Evolutionary conservation across 208 protist species (phyloP).

Genomic region (Naegleria gruberi): DNA sequence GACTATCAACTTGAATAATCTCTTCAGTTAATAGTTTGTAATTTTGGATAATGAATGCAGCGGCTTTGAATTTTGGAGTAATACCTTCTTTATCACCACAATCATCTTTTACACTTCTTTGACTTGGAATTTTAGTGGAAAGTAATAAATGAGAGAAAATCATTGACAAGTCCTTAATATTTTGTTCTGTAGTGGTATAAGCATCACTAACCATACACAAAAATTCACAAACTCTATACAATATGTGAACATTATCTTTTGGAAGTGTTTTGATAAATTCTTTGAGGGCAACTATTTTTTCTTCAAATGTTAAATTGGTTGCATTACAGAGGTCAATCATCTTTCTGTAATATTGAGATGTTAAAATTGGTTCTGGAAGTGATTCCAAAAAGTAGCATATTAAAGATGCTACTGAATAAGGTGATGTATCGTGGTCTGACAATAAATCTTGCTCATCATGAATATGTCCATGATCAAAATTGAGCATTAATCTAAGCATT

Average conservation of each 20-base stretch:
- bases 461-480: conserved; percentile 3
- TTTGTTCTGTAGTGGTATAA: not conserved
- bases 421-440: not conserved
- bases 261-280: not conserved
- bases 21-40: not conserved
- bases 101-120: not conserved
- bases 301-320: not conserved
- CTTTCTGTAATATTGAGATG: not conserved
- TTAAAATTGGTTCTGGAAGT: not conserved
- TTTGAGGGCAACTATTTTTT: not conserved
- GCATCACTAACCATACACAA: not conserved
- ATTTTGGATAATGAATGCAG: not conserved
- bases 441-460: not conserved
- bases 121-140: not conserved
- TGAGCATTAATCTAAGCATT: not conserved
- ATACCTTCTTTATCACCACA: not conserved
- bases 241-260: not conserved
- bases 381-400: not conserved
- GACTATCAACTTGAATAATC: not conserved
- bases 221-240: not conserved
- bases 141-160: not conserved
- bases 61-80: not conserved
- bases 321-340: not conserved
- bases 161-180: not conserved
- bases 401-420: not conserved